Base-by-base conservation (phyloP, 2,329 filamentous ascomycete species). In the Ophiosphaerella herpotricha region DNA sequence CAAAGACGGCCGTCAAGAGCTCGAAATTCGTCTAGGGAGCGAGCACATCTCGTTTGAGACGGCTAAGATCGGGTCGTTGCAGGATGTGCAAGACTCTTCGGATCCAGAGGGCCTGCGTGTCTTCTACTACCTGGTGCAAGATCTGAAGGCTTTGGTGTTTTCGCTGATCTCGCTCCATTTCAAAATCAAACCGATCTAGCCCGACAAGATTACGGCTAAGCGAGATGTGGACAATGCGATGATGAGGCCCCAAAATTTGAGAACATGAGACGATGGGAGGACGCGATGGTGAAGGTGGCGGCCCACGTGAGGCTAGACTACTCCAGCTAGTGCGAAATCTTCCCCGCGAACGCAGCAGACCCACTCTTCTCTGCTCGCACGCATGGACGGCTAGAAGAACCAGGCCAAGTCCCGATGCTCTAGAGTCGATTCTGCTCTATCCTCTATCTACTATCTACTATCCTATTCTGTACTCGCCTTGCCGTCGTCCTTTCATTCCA, bases 31-130 rank as follows among this genome's bases (percentile, higher is more conserved):
- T 41, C 74, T 99, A 48, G 94, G 93, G 36, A 94, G 89, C 66
- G 94, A 99, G 58, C 93, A 97, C 74, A 97, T 99, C 63, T 95
- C 91, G 1, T 99, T 99, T 61, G 94, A 99, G 92, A 99, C 94
- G 26, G 94, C 94, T 32, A 99, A 99, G 77, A 97, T 99, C 61
- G 94, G 94, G 54, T 97, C 94, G 7, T 79, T 99, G 43, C 92
- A 96, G 61, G 94, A 99, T 71, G 94, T 99, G 52, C 95, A 91
- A 43, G 94, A 97, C 71, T 97, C 92, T 2, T 88, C 90, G 43
- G 94, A 99, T 70, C 94, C 94, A 1, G 94, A 99, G 76, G 94
- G 94, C 26, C 83, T 99, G 11, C 86, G 94, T 42, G 94, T 99
- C 3, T 99, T 99, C 76, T 99, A 99, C 80, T 99, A 99, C 71